Base-by-base conservation (phyloP, 2,329 filamentous ascomycete species). In the Phaeosphaeriaceae sp. region DNA sequence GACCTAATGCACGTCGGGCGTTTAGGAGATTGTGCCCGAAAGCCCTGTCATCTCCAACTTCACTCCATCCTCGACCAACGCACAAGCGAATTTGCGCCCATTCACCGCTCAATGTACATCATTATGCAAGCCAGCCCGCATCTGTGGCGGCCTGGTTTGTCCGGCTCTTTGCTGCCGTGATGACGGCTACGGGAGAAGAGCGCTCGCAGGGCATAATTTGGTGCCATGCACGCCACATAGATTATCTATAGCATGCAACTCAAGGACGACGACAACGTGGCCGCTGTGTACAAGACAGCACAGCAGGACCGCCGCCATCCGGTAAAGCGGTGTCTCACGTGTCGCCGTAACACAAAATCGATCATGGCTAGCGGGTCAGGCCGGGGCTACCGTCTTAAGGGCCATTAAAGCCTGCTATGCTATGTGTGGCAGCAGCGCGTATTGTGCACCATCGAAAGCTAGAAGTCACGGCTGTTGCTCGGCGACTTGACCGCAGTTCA, bases 41-140 rank as follows among this genome's bases (percentile, higher is more conserved):
- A 63, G 66, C 61, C 62, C 58, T 63, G 60, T 56, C 52, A 61
- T 68, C 60, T 63, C 70, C 69, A 71, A 70, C 66, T 67, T 61
- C 65, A 52, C 25, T 48, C 48, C 15, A 36, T 66, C 68, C 65
- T 66, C 60, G 54, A 61, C 62, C 61, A 66, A 49, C 64, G 60
- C 57, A 58, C 54, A 56, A 60, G 57, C 58, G 59, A 62, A 60
- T 69, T 67, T 66, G 65, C 70, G 66, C 61, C 60, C 68, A 72
- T 40, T 68, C 74, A 76, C 75, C 74, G 75, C 74, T 66, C 65
- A 60, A 72, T 72, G 69, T 63, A 63, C 72, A 74, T 73, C 70
- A 72, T 72, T 56, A 56, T 56, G 33, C 31, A 53, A 67, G 59
- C 62, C 68, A 57, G 67, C 48, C 57, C 58, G 49, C 21, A 44